Base-by-base conservation (phyloP, 306 rosid species). In the Sphenostylis stenocarpa region DNA sequence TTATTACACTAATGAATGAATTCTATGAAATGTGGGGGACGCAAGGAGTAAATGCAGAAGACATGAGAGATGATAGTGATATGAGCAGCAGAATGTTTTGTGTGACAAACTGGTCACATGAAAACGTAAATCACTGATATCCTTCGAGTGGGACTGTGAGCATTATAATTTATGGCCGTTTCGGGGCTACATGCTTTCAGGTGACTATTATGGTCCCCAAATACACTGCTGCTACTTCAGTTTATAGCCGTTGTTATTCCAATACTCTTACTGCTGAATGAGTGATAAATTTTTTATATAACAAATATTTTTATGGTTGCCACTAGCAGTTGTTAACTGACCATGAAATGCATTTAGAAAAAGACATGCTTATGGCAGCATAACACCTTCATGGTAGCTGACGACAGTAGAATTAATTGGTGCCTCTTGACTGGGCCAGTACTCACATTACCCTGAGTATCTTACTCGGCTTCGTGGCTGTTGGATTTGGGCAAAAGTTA, bases 31-130 rank as follows among this genome's bases (percentile, higher is more conserved):
- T 38, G 64, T 41, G 39, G 64, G 83, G 52, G 49, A 56, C 26
- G 15, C 36, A 57, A 8, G 19, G n/a, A 6, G 17, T 62, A 29
- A 38, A 41, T 8, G 61, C 36, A 12, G 57, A 72, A 71, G 38
- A 66, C 26, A 72, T 0, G 19, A 33, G 76, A 63, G 77, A 84
- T n/a, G 80, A 80, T 51, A 39, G 83, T 23, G 72, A 60, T 52
- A 43, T 43, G 20, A 29, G 53, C 44, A 13, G 48, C 16, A 49
- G 43, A 80, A 60, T 76, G 15, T 58, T 5, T 10, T 34, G 73
- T 77, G 66, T 23, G 69, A 33, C 67, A 48, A 53, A 65, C 70
- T 55, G 33, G 29, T 28, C 71, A 44, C 36, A 20, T 64, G 17
- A 19, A 36, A 38, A 64, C 24, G 47, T 53, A 67, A 70, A 55